Base-by-base conservation (phyloP, 805 yeast species). In the Candida insectorum region DNA sequence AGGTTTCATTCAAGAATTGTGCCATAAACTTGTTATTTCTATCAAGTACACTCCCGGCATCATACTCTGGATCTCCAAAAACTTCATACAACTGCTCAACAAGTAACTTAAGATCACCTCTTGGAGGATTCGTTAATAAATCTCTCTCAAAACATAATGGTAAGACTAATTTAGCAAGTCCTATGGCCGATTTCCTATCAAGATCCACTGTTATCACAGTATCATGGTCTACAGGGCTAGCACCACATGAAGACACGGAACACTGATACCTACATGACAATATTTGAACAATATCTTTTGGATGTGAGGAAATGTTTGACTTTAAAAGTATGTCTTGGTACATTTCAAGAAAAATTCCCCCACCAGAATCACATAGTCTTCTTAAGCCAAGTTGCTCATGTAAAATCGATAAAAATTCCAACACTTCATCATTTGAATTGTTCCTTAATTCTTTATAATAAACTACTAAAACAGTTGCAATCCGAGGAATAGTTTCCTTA, bases 221-320 rank as follows among this genome's bases (percentile, higher is more conserved):
- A 24, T 54, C 68, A 49, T 91, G 97, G 40, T 86, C 83, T 25
- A 65, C 71, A 0, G 93, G 86, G 2, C 66, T 65, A 40, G 77
- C 78, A 12, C 67, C 65, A 10, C 81, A 86, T 8, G 76, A 65
- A 1, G 79, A 62, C 3, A 88, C 62, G 2, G 65, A 58, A 31
- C 85, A 69, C 28, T 87, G 94, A 47, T 81, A 87, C 7, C 84
- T 71, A 52, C 98, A 93, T 41, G 78, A 69, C 15, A 93, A 58
- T 21, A 86, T 69, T 49, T 91, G 97, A 6, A 86, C 70, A 29
- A 91, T 54, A 28, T 87, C 93, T 6, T 68, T 65, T 28, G 83
- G 89, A 5, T 49, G 44, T 4, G 69, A 17, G 73, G 55, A 1
- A 60, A 45, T 11, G 76, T 61, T 21, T 84, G 26, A 26, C 14